Conservation (phyloP, 75 land plant genomes). For the Azolla pinnata region DNA sequence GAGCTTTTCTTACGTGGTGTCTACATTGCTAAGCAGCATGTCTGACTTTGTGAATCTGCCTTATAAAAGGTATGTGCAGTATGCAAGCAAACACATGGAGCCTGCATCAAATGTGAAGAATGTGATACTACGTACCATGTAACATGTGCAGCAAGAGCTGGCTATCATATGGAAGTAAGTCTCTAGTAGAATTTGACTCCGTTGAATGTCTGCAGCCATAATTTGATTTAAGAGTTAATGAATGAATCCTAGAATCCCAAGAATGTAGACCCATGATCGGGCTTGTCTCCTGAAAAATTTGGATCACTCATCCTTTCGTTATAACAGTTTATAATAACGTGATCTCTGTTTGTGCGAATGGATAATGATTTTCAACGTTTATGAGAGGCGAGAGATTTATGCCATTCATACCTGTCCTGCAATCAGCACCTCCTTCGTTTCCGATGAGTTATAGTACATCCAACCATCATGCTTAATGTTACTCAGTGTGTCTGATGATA, state of each 20-base stretch:
- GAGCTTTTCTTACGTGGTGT: background rate
- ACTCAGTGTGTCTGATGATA: background rate
- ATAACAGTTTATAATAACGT: background rate
- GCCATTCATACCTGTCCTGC: too few relatives aligned
- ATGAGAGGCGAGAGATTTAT: too few relatives aligned
- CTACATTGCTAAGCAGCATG: too few relatives aligned
- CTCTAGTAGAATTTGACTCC: background rate
- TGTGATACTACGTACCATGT: slow-evolving; percentile 6
- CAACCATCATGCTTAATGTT: background rate
- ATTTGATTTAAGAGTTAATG: background rate
- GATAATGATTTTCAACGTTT: too few relatives aligned
- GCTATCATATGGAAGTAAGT: slow-evolving; percentile 14
- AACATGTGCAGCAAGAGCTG: slow-evolving; percentile 11
- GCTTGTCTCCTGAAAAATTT: background rate
- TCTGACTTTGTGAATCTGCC: background rate
- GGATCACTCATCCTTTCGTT: too few relatives aligned
- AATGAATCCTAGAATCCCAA: background rate
- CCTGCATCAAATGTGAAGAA: slow-evolving; percentile 8
- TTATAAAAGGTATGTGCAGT: slow-evolving; percentile 11
- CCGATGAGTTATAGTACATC: background rate
- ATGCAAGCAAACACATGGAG: slow-evolving; percentile 14
- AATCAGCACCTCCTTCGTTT: too few relatives aligned
- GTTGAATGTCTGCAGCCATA: background rate
- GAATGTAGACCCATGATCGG: background rate
- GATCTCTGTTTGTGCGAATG: background rate